Base-by-base conservation (phyloP, 2,329 filamentous ascomycete species). In the Ascochyta viciae-villosae region DNA sequence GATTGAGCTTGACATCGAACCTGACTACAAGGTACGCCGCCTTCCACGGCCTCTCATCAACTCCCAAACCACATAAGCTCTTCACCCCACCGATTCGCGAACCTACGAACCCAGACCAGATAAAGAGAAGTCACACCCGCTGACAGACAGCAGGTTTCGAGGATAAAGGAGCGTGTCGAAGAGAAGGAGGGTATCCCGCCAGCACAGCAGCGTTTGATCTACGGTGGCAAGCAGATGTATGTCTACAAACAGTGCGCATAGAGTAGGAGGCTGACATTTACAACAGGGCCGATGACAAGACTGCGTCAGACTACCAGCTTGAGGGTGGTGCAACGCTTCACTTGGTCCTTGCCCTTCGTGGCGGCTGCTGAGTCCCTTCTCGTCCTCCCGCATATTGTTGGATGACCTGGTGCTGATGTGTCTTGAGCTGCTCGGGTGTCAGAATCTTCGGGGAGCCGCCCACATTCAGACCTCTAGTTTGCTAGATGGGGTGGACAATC, bases 151-250 rank as follows among this genome's bases (percentile, higher is more conserved):
- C 64, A 96, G 92, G 91, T 98, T 67, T 89, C 90, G 37, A 88
- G 93, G 77, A 98, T 99, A 84, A 99, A 99, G 84, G 95, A 98
- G 80, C 93, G 94, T 72, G 95, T 99, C 52, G 95, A 99, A 79
- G 95, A 99, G 82, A 98, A 98, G 81, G 95, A 98, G 76, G 95
- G 95, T 54, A 99, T 99, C 70, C 94, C 95, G 39, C 95, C 95
- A 1, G 92, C 95, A 16, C 95, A 99, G 80, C 95, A 99, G 80
- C 89, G 95, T 56, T 82, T 99, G 64, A 99, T 99, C 72, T 97
- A 89, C 74, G 92, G 94, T 50, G 95, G 95, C 72, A 99, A 99
- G 83, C 95, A 99, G 77, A 97, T 99, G 95, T 97, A 69, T 48
- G 77, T 57, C 9, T 22, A 4, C 33, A 24, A 3, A 40, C 7